phyloP scores from a whole-genome alignment of 768 basidiomycete genomes.

The Neoboletus magnificus region DNA sequence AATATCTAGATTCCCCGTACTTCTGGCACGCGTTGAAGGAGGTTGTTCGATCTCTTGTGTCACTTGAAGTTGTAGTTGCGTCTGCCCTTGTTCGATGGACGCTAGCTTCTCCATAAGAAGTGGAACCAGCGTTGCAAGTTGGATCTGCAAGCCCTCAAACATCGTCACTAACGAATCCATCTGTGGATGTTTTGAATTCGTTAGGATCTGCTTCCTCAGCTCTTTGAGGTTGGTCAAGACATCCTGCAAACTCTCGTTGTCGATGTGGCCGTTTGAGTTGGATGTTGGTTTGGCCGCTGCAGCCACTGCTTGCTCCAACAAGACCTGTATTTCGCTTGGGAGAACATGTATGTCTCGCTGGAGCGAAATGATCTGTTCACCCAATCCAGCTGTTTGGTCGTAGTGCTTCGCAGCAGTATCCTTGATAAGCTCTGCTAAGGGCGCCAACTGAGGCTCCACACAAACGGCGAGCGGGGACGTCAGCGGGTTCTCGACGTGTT shows the following conservation, averaged over 20 bases:
- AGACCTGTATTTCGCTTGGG: conserved; percentile 24
- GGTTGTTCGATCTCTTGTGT: conserved; percentile 4
- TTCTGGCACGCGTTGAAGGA: neutral
- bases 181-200: conserved; percentile 6
- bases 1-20: conserved; percentile 17
- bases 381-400: conserved; percentile 33
- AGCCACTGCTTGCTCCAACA: conserved; percentile 9
- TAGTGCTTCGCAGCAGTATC: conserved; percentile 35
- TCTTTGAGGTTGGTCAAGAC: conserved; percentile 16
- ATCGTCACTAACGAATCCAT: conserved; percentile 28
- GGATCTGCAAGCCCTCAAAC: conserved; percentile 39
- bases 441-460: conserved; percentile 20
- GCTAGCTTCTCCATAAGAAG: conserved; percentile 33
- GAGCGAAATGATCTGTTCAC: conserved; percentile 34
- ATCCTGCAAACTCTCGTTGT: conserved; percentile 1
- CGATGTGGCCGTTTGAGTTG: neutral
- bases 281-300: conserved; percentile 2
- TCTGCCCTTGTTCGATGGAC: conserved; percentile 28
- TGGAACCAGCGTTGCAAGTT: conserved; percentile 39
- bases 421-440: conserved; percentile 33
- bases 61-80: conserved; percentile 16
- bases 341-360: conserved; percentile 29
- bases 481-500: conserved; percentile 19
- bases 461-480: conserved; percentile 6
- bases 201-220: conserved; percentile 14